Evolutionary conservation across 768 basidiomycete species (phyloP).

Genomic region (Tylopilus plumbeoviolaceoides): DNA sequence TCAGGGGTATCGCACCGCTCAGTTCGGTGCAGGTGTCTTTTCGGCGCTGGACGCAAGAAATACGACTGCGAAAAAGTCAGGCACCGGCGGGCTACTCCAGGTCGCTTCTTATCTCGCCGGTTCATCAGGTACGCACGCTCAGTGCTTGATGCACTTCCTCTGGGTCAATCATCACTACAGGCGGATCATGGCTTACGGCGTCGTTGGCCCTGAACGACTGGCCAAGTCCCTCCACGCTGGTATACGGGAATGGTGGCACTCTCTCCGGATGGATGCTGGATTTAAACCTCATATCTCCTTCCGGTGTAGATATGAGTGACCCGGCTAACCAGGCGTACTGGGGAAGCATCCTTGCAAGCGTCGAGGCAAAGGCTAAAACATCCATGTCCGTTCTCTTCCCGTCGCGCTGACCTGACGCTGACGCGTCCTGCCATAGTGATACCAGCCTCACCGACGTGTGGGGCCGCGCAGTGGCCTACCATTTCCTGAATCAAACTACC

Average conservation of each 20-base stretch:
- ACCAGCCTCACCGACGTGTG: constrained; percentile 65
- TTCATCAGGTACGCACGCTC: constrained; percentile 46
- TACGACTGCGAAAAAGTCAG: constrained; percentile 47
- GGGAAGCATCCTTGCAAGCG: constrained; percentile 50
- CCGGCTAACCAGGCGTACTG: constrained; percentile 48
- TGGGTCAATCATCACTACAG: constrained; percentile 25
- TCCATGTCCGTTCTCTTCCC: constrained; percentile 43
- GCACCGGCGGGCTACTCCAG: constrained; percentile 67
- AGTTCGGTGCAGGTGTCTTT: constrained; percentile 58
- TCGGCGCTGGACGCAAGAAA: constrained; percentile 62
- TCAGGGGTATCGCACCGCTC: constrained; percentile 65
- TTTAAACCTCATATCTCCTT: constrained; percentile 51
- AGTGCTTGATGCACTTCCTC: not conserved
- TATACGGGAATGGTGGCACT: constrained; percentile 49
- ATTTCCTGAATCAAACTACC: constrained; percentile 67
- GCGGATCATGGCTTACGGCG: constrained; percentile 65
- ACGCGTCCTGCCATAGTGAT: constrained; percentile 36
- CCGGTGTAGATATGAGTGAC: constrained; percentile 44
- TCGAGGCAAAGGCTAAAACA: constrained; percentile 50
- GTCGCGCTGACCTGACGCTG: not conserved
- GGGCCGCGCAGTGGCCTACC: constrained; percentile 62
- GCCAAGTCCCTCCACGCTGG: constrained; percentile 51
- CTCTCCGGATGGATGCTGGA: constrained; percentile 56
- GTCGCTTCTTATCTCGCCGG: constrained; percentile 67
- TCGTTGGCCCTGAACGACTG: constrained; percentile 65